Evolutionary conservation across 2,329 filamentous ascomycete species (phyloP).

Genomic region (Decorospora gaudefroyi): DNA sequence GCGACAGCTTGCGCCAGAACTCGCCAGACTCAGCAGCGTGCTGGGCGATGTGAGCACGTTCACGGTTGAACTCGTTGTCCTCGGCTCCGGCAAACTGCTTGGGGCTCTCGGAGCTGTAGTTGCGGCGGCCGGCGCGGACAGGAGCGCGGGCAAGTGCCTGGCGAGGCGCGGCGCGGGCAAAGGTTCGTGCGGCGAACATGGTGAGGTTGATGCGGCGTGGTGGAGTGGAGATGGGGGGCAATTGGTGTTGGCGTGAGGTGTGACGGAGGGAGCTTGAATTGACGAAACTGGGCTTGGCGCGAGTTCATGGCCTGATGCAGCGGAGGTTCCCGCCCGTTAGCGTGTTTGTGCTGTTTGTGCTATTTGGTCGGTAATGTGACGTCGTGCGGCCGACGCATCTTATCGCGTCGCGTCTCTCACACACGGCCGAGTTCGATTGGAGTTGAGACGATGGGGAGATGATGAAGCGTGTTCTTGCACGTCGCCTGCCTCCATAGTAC

Average conservation of each 20-base stretch:
- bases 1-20: slow-evolving; percentile 92
- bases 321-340: slow-evolving; percentile 26
- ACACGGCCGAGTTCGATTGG: background rate
- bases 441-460: slow-evolving; percentile 6
- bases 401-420: slow-evolving; percentile 14
- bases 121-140: slow-evolving; percentile 68
- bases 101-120: slow-evolving; percentile 66
- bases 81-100: slow-evolving; percentile 63
- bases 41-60: slow-evolving; percentile 86
- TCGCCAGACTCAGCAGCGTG: slow-evolving; percentile 85
- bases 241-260: slow-evolving; percentile 30
- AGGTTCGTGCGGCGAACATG: slow-evolving; percentile 44
- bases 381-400: slow-evolving; percentile 24
- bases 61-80: slow-evolving; percentile 92
- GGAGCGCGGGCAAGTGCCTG: slow-evolving; percentile 60
- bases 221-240: slow-evolving; percentile 42
- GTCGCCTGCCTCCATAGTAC: slow-evolving; percentile 11
- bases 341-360: slow-evolving; percentile 27
- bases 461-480: slow-evolving; percentile 10
- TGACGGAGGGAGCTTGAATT: slow-evolving; percentile 27
- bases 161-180: slow-evolving; percentile 57
- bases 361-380: slow-evolving; percentile 27
- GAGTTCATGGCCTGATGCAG: slow-evolving; percentile 14
- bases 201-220: slow-evolving; percentile 27
- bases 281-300: slow-evolving; percentile 26